Evolutionary conservation across 352 stramenopile species (phyloP).

Genomic region (Pythium volutum): DNA sequence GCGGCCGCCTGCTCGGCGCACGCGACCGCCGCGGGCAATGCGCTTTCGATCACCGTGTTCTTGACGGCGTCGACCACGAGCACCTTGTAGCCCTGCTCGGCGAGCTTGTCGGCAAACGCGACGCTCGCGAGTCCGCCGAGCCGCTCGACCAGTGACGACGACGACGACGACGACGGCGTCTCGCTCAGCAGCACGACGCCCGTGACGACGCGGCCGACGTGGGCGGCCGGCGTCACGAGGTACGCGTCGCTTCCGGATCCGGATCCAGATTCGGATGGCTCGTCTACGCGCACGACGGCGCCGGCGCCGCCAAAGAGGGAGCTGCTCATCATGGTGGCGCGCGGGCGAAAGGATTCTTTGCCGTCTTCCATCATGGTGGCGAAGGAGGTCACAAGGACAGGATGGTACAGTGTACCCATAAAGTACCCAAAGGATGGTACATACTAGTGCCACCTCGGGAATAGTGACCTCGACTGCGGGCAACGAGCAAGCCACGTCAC

Average conservation of each 20-base stretch:
- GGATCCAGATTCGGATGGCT: too few species aligned
- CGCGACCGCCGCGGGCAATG: constrained; percentile 10
- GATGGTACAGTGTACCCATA: constrained; percentile 17
- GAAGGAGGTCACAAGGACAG: neutral
- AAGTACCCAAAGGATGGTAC: neutral
- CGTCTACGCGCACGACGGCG: constrained; percentile 14
- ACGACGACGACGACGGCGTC: neutral
- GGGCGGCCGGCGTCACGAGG: constrained; percentile 63
- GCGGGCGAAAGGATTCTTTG: constrained; percentile 1
- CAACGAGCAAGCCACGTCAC: constrained; percentile 25
- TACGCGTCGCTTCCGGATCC: constrained; percentile 33
- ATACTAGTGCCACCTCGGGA: neutral
- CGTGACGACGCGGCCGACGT: constrained; percentile 82
- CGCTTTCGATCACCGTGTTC: constrained; percentile 15
- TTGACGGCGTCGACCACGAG: constrained; percentile 57
- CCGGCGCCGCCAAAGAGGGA: constrained; percentile 14
- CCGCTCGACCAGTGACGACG: neutral
- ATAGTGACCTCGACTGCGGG: constrained; percentile 4
- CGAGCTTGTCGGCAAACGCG: constrained; percentile 83
- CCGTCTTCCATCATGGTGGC: neutral
- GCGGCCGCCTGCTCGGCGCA: constrained; percentile 45
- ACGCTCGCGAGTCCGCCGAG: constrained; percentile 54
- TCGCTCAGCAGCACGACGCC: constrained; percentile 73
- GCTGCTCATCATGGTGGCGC: constrained; percentile 9
- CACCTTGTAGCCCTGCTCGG: constrained; percentile 88